A percentile compares a stretch with the other conserved stretches of the same genome.
Evolutionary conservation across 371 early-diverging fungal species (phyloP).

Genomic region (Blastocladiella emersonii): DNA sequence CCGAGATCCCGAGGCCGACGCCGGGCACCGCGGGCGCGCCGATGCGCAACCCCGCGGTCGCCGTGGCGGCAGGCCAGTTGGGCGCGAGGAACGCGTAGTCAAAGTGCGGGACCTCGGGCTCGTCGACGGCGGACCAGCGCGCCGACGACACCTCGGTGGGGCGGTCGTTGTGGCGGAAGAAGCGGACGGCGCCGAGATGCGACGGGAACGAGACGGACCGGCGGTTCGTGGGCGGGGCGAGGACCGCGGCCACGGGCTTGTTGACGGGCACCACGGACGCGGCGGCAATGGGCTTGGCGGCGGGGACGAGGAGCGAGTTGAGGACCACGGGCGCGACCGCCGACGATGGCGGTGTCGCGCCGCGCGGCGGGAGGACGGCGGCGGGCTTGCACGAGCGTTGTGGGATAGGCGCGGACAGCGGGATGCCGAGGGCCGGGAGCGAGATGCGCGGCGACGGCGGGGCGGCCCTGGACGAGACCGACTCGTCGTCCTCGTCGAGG

Average conservation of each 20-base stretch:
- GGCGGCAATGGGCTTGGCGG: too few relatives aligned
- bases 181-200: slow-evolving; percentile 1
- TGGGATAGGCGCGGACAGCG: neutral
- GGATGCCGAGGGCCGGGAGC: neutral
- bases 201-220: neutral
- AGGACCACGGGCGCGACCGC: too few relatives aligned
- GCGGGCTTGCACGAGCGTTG: neutral
- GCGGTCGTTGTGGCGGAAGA: neutral
- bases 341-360: too few relatives aligned
- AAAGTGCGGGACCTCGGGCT: neutral
- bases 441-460: too few relatives aligned
- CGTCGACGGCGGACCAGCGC: slow-evolving; percentile 1
- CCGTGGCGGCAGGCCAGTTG: slow-evolving; percentile 1
- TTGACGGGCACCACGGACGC: too few relatives aligned
- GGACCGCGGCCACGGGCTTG: too few relatives aligned
- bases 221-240: neutral
- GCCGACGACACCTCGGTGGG: neutral
- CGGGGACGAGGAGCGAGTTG: too few relatives aligned
- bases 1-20: too few relatives aligned
- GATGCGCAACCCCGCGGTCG: too few relatives aligned
- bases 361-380: neutral
- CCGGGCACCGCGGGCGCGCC: too few relatives aligned
- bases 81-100: neutral
- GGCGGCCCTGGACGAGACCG: too few relatives aligned
- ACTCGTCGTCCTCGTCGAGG: neutral